These are phyloP conservation scores for Thelonectria olida DNA, from an alignment of 2,329 filamentous ascomycete genomes.

Conservation along the genomic window DNA sequence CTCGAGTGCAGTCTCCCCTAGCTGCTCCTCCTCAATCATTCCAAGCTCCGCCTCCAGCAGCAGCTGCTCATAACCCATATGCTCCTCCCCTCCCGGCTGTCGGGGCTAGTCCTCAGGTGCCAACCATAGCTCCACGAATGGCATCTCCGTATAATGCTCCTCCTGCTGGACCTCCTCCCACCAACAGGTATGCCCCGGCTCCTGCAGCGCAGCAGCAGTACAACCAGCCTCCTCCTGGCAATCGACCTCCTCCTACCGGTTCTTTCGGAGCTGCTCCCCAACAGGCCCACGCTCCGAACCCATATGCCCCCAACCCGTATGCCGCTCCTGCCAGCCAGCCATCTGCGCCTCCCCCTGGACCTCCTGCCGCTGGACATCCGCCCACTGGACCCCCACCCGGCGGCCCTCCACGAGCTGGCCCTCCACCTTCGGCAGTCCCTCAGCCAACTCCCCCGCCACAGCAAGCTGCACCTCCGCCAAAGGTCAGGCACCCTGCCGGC, in stretches of 20 bases:
- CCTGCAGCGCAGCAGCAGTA: slow-evolving; percentile 64
- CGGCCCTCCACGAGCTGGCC: slow-evolving; percentile 32
- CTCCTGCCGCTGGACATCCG: slow-evolving; percentile 49
- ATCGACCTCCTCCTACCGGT: slow-evolving; percentile 58
- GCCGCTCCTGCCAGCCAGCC: slow-evolving; percentile 47
- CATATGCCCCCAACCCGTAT: slow-evolving; percentile 70
- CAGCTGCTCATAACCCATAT: slow-evolving; percentile 69
- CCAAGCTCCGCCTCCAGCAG: slow-evolving; percentile 55
- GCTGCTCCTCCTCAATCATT: slow-evolving; percentile 61
- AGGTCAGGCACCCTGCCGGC: slow-evolving; percentile 78
- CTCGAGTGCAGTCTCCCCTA: slow-evolving; percentile 78
- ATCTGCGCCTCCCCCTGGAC: slow-evolving; percentile 50
- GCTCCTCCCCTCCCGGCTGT: slow-evolving; percentile 65
- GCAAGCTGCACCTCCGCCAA: slow-evolving; percentile 58
- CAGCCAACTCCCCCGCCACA: slow-evolving; percentile 57
- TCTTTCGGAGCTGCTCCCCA: slow-evolving; percentile 57
- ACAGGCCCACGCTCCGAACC: slow-evolving; percentile 57
- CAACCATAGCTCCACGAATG: slow-evolving; percentile 74
- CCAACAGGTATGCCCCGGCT: slow-evolving; percentile 79
- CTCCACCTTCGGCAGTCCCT: slow-evolving; percentile 39
- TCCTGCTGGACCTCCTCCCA: slow-evolving; percentile 73
- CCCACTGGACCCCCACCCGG: slow-evolving; percentile 42
- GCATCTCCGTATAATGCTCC: slow-evolving; percentile 89
- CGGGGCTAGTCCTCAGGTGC: slow-evolving; percentile 70
- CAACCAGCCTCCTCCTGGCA: slow-evolving; percentile 55